phyloP scores from a whole-genome alignment of 768 basidiomycete species.

The Leccinum disarticulatum region DNA sequence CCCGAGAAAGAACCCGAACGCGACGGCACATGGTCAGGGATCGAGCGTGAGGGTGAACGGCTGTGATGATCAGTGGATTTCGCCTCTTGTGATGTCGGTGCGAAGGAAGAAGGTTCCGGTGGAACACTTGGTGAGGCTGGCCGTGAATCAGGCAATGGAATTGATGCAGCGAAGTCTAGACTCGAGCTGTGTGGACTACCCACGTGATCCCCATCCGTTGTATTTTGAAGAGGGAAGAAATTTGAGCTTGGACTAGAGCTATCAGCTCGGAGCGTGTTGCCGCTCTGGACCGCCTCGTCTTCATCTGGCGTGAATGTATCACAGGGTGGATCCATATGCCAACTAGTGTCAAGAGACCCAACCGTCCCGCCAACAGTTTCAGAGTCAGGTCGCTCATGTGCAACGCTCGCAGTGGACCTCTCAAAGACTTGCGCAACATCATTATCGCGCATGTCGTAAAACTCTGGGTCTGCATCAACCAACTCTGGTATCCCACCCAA shows the following conservation, averaged over 20 bases:
- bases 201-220: background rate
- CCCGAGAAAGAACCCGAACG: slow-evolving; percentile 13
- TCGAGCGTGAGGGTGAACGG: background rate
- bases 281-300: background rate
- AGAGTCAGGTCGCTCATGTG: background rate
- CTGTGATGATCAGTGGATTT: background rate
- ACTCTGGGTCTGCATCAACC: slow-evolving; percentile 17
- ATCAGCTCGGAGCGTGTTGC: background rate
- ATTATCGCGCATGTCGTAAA: background rate
- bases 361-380: background rate
- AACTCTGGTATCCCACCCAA: slow-evolving; percentile 66
- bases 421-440: background rate
- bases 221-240: background rate
- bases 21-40: background rate
- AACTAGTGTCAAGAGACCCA: background rate
- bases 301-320: background rate
- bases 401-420: background rate
- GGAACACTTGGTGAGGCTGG: slow-evolving; percentile 13
- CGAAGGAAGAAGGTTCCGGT: background rate
- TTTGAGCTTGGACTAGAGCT: background rate
- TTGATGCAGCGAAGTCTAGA: slow-evolving; percentile 17
- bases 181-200: background rate
- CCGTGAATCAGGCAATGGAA: slow-evolving; percentile 22
- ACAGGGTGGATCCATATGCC: background rate
- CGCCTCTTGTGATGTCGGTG: background rate